Conservation (phyloP, 2,329 filamentous ascomycete genomes). For the Tolypocladium album region DNA sequence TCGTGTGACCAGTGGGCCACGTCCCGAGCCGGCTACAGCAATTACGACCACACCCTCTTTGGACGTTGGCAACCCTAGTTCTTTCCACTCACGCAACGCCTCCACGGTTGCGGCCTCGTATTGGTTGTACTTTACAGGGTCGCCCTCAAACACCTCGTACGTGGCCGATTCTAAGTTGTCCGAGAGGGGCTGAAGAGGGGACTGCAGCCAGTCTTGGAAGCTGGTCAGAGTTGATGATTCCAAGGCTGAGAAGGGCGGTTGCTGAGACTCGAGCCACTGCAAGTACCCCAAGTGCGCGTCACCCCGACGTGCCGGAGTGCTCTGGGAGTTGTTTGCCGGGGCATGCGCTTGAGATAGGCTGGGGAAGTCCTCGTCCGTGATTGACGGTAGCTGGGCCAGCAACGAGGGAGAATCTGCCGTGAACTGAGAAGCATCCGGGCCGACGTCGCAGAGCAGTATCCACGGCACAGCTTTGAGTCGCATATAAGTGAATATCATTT, state of each 20-base stretch:
- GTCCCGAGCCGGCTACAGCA: conserved; percentile 85
- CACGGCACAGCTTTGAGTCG: conserved; percentile 52
- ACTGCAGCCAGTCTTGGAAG: conserved; percentile 91
- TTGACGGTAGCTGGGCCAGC: conserved; percentile 17
- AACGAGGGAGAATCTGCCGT: conserved; percentile 11
- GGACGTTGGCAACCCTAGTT: conserved; percentile 61
- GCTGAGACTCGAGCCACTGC: conserved; percentile 71
- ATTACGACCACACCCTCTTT: conserved; percentile 65
- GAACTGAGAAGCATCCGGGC: conserved; percentile 30
- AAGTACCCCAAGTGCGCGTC: conserved; percentile 64
- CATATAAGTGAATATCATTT: conserved; percentile 52
- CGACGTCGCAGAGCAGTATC: conserved; percentile 52
- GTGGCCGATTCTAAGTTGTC: conserved; percentile 96
- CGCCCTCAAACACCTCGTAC: conserved; percentile 97
- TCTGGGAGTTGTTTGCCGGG: conserved; percentile 4
- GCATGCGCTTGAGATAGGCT: conserved; percentile 57
- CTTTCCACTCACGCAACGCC: conserved; percentile 71
- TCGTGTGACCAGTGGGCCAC: conserved; percentile 83
- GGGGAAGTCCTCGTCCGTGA: conserved; percentile 49
- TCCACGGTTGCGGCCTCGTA: conserved; percentile 79
- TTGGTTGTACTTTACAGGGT: conserved; percentile 95
- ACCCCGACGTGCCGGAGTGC: conserved; percentile 18
- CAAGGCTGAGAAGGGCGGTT: conserved; percentile 48
- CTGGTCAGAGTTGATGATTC: conserved; percentile 42
- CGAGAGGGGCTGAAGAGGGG: conserved; percentile 84